phyloP scores from a whole-genome alignment of 495 filamentous ascomycete genomes.

The Penicillium tannophilum region DNA sequence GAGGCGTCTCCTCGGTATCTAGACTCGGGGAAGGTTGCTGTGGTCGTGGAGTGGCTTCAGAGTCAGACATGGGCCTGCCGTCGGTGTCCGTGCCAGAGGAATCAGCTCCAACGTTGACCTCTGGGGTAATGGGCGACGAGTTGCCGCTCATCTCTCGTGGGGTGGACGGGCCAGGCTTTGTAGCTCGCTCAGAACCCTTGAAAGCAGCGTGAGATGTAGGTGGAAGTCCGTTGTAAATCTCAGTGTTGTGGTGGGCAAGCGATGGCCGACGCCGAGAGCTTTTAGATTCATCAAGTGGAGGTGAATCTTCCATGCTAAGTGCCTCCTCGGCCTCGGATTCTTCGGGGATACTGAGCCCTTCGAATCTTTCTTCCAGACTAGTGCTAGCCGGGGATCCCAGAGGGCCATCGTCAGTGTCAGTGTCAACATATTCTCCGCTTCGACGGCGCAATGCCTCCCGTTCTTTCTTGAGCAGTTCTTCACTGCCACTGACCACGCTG shows the following conservation, averaged over 20 bases:
- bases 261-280: slow-evolving; percentile 24
- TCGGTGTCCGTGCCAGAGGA: slow-evolving; percentile 29
- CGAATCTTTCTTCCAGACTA: slow-evolving; percentile 37
- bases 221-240: slow-evolving; percentile 27
- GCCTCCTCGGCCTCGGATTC: slow-evolving; percentile 37
- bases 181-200: slow-evolving; percentile 3
- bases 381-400: slow-evolving; percentile 30
- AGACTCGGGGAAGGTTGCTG: slow-evolving; percentile 34
- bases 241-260: slow-evolving; percentile 27
- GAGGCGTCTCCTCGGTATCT: slow-evolving; percentile 68
- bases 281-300: slow-evolving; percentile 14
- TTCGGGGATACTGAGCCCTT: slow-evolving; percentile 44
- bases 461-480: slow-evolving; percentile 45
- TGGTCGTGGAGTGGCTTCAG: slow-evolving; percentile 45
- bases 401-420: slow-evolving; percentile 28
- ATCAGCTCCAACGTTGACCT: slow-evolving; percentile 26
- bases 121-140: slow-evolving; percentile 33
- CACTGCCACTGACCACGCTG: slow-evolving; percentile 65
- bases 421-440: slow-evolving; percentile 26
- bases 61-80: slow-evolving; percentile 30
- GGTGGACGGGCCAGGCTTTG: slow-evolving; percentile 36
- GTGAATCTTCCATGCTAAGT: slow-evolving; percentile 29
- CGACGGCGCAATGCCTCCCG: slow-evolving; percentile 34
- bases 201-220: slow-evolving; percentile 14
- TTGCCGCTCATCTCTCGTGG: slow-evolving; percentile 24